Conservation (phyloP, 257 asterid species). For the Nemophila menziesii region DNA sequence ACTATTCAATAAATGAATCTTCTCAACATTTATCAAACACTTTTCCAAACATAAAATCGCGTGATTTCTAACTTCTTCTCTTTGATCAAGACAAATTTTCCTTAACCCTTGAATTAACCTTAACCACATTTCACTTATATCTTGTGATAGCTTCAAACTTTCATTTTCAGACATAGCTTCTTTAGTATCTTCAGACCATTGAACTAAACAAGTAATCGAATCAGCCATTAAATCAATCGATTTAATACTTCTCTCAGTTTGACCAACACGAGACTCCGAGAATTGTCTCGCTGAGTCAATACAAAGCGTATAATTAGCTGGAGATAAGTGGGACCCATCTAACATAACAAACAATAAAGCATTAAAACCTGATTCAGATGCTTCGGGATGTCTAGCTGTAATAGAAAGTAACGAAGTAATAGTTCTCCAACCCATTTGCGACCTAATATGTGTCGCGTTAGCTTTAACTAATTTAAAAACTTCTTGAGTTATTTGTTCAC, state of each 20-base stretch:
- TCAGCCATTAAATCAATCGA: conserved; percentile 81
- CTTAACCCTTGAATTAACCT: conserved; percentile 82
- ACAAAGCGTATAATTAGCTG: conserved; percentile 63
- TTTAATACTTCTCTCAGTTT: conserved; percentile 62
- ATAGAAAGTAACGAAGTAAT: conserved; percentile 63
- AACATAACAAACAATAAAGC: conserved; percentile 72
- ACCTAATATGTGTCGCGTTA: conserved; percentile 60
- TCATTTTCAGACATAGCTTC: conserved; percentile 60
- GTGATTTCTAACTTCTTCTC: conserved; percentile 91
- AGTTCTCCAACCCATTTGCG: conserved; percentile 84
- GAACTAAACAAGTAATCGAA: conserved; percentile 50
- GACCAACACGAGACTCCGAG: conserved; percentile 93
- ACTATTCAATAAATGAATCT: conserved; percentile 40
- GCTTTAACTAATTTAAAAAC: conserved; percentile 81
- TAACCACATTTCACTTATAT: conserved; percentile 95
- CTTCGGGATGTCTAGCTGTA: conserved; percentile 89
- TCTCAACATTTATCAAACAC: conserved; percentile 71
- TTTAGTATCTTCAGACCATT: conserved; percentile 69
- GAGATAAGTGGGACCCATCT: conserved; percentile 78
- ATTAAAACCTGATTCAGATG: conserved; percentile 89
- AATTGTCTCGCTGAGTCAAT: conserved; percentile 81
- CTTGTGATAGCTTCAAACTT: conserved; percentile 54
- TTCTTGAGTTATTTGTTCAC: conserved; percentile 96
- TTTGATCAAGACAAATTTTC: conserved; percentile 85
- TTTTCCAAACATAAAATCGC: conserved; percentile 58